Base-by-base conservation (phyloP, 1,284 basidiomycete genomes). In the Puccinia novopanici region DNA sequence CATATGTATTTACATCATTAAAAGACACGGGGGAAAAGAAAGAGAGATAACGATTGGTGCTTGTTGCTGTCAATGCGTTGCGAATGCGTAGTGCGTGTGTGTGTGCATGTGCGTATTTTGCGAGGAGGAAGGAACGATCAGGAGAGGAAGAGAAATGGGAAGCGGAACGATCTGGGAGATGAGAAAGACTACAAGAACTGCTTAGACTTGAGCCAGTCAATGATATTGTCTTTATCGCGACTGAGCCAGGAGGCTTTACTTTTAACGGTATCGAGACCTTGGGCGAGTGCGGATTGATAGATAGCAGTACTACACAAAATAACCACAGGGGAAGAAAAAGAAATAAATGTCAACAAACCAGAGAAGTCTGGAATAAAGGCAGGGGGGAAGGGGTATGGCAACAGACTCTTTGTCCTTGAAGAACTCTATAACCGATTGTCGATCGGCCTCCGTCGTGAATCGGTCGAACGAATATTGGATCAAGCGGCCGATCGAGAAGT, bases 391-490 rank as follows among this genome's bases (percentile, higher is more conserved):
- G 61, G 24, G 57, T 48, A 75, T 27, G n/a, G 15, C 2, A 8
- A 83, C 82, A 81, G 84, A 85, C 85, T 85, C 84, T 87, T 81
- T 88, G 83, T 82, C 84, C 81, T 85, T 83, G 83, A 87, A 88
- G 88, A 92, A 95, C 3, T 86, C 88, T 74, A 90, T 89, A 30
- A 91, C 89, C 9, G 88, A 88, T 72, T 90, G 86, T 37, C 90
- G 89, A 86, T 97, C 95, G 82, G 90, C 86, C 83, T 91, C 87
- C 24, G 89, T 90, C 24, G 91, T 90, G 81, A 97, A 88, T 55
- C 87, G 86, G 42, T 87, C 86, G 86, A 94, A 90, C 9, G 90
- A 87, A 78, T 87, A 87, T 90, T 85, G 82, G 63, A 86, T 84
- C 34, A 87, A 83, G 48, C 84, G 77, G 40, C 82, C 83, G 54